phyloP scores from a whole-genome alignment of 768 basidiomycete genomes.

The Collybia sordida region DNA sequence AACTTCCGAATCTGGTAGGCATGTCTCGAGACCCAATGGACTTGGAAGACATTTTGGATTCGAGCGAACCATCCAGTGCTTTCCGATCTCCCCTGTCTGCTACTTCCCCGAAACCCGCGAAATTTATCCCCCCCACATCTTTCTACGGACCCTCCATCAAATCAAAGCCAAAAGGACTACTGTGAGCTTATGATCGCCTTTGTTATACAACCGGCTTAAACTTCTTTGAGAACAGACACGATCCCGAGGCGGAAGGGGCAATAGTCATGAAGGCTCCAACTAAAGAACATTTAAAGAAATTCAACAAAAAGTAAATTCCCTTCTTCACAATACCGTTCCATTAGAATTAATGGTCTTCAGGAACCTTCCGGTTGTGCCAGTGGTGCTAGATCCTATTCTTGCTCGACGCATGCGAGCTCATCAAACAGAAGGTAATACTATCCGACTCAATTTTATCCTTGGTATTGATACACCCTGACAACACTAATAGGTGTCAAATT shows the following conservation, averaged over 20 bases:
- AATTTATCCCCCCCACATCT: slow-evolving; percentile 53
- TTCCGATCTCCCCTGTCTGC: slow-evolving; percentile 5
- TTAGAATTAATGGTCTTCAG: slow-evolving; percentile 32
- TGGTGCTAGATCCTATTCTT: slow-evolving; percentile 90
- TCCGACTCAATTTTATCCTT: neutral
- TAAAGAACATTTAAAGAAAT: slow-evolving; percentile 60
- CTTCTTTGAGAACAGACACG: slow-evolving; percentile 49
- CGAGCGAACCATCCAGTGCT: neutral
- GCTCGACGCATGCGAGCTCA: slow-evolving; percentile 78
- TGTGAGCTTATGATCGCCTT: slow-evolving; percentile 40
- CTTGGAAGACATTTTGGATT: slow-evolving; percentile 10
- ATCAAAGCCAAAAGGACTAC: slow-evolving; percentile 37
- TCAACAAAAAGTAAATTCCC: slow-evolving; percentile 64
- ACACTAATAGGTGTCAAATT: slow-evolving; percentile 67
- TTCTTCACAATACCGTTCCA: neutral
- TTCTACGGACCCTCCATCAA: slow-evolving; percentile 55
- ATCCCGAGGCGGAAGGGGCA: slow-evolving; percentile 74
- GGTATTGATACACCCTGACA: neutral
- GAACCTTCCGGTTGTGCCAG: slow-evolving; percentile 63
- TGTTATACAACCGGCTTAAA: neutral
- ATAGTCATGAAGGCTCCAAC: slow-evolving; percentile 84
- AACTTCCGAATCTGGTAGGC: slow-evolving; percentile 45
- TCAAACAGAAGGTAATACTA: slow-evolving; percentile 73
- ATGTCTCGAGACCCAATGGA: neutral
- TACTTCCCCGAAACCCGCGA: slow-evolving; percentile 11